Conservation (phyloP, 768 basidiomycete genomes). For the Fomitopsis serialis region DNA sequence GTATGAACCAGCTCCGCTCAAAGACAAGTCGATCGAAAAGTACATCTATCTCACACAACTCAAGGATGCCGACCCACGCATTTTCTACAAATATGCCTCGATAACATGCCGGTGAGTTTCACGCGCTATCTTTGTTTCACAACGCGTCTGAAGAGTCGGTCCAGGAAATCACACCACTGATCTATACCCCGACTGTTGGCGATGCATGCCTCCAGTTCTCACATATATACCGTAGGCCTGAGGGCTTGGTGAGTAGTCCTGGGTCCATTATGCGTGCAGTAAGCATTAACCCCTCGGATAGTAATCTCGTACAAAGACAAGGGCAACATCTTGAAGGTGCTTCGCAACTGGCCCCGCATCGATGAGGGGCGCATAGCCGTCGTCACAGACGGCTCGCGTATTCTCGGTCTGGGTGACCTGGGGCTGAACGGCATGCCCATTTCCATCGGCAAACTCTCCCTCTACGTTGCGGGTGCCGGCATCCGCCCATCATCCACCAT, state of each 20-base stretch:
- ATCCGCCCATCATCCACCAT: slow-evolving; percentile 75
- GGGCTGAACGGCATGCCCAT: slow-evolving; percentile 86
- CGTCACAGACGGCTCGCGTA: slow-evolving; percentile 90
- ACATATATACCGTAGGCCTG: slow-evolving; percentile 68
- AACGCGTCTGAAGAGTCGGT: background rate
- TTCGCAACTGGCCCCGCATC: slow-evolving; percentile 67
- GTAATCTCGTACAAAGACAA: slow-evolving; percentile 83
- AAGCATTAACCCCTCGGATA: slow-evolving; percentile 19
- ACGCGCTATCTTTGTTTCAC: background rate
- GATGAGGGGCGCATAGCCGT: slow-evolving; percentile 84
- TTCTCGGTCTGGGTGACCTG: slow-evolving; percentile 83
- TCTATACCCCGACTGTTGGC: slow-evolving; percentile 91
- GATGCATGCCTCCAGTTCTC: slow-evolving; percentile 86
- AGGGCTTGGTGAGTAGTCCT: slow-evolving; percentile 66
- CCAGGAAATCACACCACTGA: slow-evolving; percentile 64
- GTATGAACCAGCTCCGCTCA: slow-evolving; percentile 71
- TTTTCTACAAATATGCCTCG: slow-evolving; percentile 77
- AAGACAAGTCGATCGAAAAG: slow-evolving; percentile 72
- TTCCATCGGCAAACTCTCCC: slow-evolving; percentile 86
- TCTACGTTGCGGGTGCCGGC: slow-evolving; percentile 87
- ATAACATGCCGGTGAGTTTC: slow-evolving; percentile 56
- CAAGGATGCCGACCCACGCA: slow-evolving; percentile 62
- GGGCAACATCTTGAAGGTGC: slow-evolving; percentile 66
- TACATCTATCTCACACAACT: slow-evolving; percentile 80
- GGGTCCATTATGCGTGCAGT: background rate